Conservation (phyloP, 2,329 filamentous ascomycete genomes). For the Plenodomus tracheiphilus region DNA sequence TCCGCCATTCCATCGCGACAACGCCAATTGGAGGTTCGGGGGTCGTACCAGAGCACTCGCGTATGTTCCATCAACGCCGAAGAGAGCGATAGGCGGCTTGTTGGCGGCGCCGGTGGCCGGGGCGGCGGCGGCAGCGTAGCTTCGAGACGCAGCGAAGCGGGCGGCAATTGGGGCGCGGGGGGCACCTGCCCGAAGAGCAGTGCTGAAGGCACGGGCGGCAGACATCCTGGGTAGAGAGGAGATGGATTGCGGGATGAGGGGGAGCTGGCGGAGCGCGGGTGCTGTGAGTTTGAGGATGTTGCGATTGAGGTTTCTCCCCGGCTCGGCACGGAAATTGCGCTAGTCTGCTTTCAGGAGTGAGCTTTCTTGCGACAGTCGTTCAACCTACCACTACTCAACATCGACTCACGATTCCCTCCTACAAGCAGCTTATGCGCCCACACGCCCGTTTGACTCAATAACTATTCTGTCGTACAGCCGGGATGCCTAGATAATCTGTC, state of each 20-base stretch:
- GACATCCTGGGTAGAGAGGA: conserved; percentile 54
- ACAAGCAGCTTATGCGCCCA: no score
- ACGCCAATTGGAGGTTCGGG: conserved; percentile 19
- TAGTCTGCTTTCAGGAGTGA: conserved; percentile 16
- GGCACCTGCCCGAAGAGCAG: conserved; percentile 59
- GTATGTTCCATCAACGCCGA: conserved; percentile 97
- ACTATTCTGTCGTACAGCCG: no score
- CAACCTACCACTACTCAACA: no score
- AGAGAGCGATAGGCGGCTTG: conserved; percentile 88
- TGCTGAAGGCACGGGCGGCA: conserved; percentile 59
- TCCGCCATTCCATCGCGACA: conserved; percentile 13
- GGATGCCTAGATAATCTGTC: no score
- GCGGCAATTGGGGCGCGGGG: conserved; percentile 63
- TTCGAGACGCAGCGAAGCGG: conserved; percentile 67
- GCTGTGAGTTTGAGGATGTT: conserved; percentile 22
- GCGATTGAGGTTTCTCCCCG: conserved; percentile 28
- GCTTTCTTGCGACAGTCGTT: no score
- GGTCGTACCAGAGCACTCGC: conserved; percentile 91
- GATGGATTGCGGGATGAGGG: conserved; percentile 41
- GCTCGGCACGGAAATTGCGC: conserved; percentile 19
- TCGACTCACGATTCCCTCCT: no score
- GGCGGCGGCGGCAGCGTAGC: conserved; percentile 68
- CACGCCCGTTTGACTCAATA: no score
- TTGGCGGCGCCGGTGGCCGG: conserved; percentile 62
- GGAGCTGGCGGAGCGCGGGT: conserved; percentile 26